These are phyloP conservation scores for Aspergillus tanneri DNA, from an alignment of 2,329 filamentous ascomycete genomes.

Conservation along the genomic window DNA sequence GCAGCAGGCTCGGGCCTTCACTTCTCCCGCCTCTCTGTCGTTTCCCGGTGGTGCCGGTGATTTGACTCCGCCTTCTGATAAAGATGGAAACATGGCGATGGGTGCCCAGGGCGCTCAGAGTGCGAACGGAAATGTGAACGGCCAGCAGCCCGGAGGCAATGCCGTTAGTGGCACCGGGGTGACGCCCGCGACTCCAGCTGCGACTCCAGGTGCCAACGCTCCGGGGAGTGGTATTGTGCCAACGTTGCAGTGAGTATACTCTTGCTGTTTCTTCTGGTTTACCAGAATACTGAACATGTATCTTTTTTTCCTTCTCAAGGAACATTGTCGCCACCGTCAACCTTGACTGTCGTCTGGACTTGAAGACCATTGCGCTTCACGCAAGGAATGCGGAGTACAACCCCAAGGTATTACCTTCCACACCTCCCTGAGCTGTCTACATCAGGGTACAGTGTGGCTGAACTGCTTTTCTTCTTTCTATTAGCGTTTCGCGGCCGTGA, in stretches of 20 bases:
- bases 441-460: constrained; percentile 47
- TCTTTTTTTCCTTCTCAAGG: constrained; percentile 55
- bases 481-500: constrained; percentile 97
- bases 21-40: constrained; percentile 84
- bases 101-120: constrained; percentile 43
- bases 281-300: constrained; percentile 52
- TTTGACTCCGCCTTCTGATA: constrained; percentile 73
- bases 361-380: constrained; percentile 98
- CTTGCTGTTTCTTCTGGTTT: constrained; percentile 44
- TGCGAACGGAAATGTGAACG: constrained; percentile 51
- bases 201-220: constrained; percentile 79
- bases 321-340: constrained; percentile 99
- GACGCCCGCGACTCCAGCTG: constrained; percentile 85
- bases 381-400: constrained; percentile 99
- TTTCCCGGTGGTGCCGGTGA: constrained; percentile 84
- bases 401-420: constrained; percentile 72
- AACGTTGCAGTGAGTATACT: constrained; percentile 90
- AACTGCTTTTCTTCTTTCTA: constrained; percentile 37
- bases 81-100: constrained; percentile 57
- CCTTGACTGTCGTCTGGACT: constrained; percentile 91
- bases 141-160: constrained; percentile 58
- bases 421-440: constrained; percentile 31
- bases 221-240: constrained; percentile 87
- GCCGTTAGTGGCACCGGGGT: constrained; percentile 71
- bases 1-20: constrained; percentile 92